Base-by-base conservation (phyloP, 2,329 filamentous ascomycete genomes). In the Xylariaceae sp. region DNA sequence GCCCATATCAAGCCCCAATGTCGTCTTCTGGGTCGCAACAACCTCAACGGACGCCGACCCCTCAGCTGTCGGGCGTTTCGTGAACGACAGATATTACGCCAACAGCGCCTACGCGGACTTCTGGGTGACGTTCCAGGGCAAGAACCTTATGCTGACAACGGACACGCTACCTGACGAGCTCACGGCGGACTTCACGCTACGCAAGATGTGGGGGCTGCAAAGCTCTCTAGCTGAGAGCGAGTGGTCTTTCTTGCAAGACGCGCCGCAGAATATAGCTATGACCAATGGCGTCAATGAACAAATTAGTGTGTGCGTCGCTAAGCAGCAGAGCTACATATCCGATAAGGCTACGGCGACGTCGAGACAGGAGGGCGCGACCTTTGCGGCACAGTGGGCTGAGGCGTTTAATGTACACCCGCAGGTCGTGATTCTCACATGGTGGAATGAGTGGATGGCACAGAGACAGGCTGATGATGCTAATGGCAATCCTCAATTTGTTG, bases 381-480 rank as follows among this genome's bases (percentile, higher is more conserved):
- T 21, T 39, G 21, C 20, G 37, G 22, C 37, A 8, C 37, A 39
- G 22, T 39, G 37, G 37, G 12, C 21, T 6, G 7, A 19, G 3
- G 37, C 37, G 7, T 39, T 39, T 20, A 5, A 39, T 27, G 37
- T 39, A n/a, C 37, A 19, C 29, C 37, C 37, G 12, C 20, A 39
- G 16, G 22, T 39, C 29, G 37, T 39, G 22, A 7, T 39, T 11
- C 7, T 39, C 11, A 39, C 37, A 16, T 39, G 37, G 37, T 39
- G 37, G 37, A 39, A 39, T 25, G 37, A 39, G 37, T 39, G 37
- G 37, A 39, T 39, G 37, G 37, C 37, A 16, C 37, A 39, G 22
- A n/a, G 37, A 16, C 37, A 39, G n/a, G 3, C 2, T 3, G n/a
- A 39, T 39, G 37, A 27, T 11, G 6, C 37, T 8, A 16, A 16